Percentiles rank a stretch among this genome's conserved stretches.
Evolutionary conservation across 2,329 filamentous ascomycete species (phyloP).

Genomic region (Plenodomus tracheiphilus): DNA sequence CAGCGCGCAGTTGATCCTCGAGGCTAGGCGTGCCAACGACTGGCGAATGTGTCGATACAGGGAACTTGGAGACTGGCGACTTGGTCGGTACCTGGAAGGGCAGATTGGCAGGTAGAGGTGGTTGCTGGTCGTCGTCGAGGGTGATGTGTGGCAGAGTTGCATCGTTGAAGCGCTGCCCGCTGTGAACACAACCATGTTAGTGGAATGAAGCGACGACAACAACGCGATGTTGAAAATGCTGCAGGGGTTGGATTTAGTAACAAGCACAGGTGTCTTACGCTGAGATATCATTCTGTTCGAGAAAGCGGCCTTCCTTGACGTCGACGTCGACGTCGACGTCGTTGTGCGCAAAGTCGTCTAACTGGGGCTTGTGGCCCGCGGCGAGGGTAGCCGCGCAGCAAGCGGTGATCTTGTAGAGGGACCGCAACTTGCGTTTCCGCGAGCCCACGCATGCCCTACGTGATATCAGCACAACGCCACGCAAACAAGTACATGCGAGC

Average conservation of each 20-base stretch:
- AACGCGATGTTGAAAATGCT: neutral
- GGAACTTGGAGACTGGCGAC: constrained; percentile 9
- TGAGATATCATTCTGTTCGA: constrained; percentile 61
- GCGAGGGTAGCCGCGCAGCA: constrained; percentile 56
- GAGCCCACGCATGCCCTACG: constrained; percentile 64
- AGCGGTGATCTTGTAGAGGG: constrained; percentile 74
- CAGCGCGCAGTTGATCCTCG: constrained; percentile 40
- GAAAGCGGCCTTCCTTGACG: constrained; percentile 57
- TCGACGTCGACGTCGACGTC: constrained; percentile 56
- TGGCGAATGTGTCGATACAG: constrained; percentile 29
- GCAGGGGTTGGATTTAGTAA: neutral
- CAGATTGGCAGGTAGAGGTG: constrained; percentile 29
- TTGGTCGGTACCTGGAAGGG: constrained; percentile 28
- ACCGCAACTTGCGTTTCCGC: constrained; percentile 88
- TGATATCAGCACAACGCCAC: constrained; percentile 45
- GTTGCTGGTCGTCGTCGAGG: constrained; percentile 27
- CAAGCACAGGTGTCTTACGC: constrained; percentile 52
- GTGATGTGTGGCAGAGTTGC: constrained; percentile 52
- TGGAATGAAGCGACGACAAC: constrained; percentile 26
- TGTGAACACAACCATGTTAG: constrained; percentile 40
- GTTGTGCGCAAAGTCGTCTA: constrained; percentile 57
- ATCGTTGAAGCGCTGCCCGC: constrained; percentile 62
- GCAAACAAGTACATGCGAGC: constrained; percentile 42
- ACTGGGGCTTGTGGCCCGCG: constrained; percentile 61
- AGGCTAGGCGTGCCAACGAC: constrained; percentile 24